phyloP scores from a whole-genome alignment of 768 basidiomycete species.

The Leccinum pellstonianum region DNA sequence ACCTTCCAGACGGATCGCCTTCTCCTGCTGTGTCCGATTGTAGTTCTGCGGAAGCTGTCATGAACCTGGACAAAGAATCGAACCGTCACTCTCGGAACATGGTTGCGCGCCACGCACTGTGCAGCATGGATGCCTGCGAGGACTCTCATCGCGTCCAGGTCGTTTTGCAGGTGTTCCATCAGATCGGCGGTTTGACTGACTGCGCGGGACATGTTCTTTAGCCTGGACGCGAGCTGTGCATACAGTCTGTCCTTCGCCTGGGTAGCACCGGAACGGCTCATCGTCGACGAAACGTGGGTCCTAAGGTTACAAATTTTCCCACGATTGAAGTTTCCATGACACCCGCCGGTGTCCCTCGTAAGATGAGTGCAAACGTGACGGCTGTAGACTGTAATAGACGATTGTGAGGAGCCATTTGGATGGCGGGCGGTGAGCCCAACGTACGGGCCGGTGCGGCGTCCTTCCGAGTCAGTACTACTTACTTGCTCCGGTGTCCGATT shows the following conservation, averaged over 20 bases:
- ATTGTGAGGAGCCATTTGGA: neutral
- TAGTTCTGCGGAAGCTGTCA: slow-evolving; percentile 48
- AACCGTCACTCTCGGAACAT: neutral
- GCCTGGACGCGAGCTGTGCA: slow-evolving; percentile 65
- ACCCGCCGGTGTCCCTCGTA: neutral
- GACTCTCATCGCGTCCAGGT: slow-evolving; percentile 74
- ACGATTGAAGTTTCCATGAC: slow-evolving; percentile 8
- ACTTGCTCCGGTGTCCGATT: neutral
- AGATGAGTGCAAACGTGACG: neutral
- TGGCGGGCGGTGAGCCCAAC: neutral
- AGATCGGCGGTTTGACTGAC: slow-evolving; percentile 73
- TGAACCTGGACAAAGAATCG: slow-evolving; percentile 38
- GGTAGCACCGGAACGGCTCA: slow-evolving; percentile 49
- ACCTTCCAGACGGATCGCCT: slow-evolving; percentile 4
- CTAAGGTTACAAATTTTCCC: slow-evolving; percentile 5
- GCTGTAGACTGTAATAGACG: neutral
- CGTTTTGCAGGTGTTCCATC: slow-evolving; percentile 72
- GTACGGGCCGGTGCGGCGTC: neutral
- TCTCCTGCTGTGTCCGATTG: slow-evolving; percentile 31
- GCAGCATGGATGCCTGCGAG: slow-evolving; percentile 80
- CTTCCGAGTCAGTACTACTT: no score
- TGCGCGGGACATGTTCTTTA: slow-evolving; percentile 65
- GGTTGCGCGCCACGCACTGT: slow-evolving; percentile 50
- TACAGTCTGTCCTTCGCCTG: slow-evolving; percentile 83
- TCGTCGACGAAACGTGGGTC: slow-evolving; percentile 3